Conservation (phyloP, 2,329 filamentous ascomycete genomes). For the Penicillium frequentans region DNA sequence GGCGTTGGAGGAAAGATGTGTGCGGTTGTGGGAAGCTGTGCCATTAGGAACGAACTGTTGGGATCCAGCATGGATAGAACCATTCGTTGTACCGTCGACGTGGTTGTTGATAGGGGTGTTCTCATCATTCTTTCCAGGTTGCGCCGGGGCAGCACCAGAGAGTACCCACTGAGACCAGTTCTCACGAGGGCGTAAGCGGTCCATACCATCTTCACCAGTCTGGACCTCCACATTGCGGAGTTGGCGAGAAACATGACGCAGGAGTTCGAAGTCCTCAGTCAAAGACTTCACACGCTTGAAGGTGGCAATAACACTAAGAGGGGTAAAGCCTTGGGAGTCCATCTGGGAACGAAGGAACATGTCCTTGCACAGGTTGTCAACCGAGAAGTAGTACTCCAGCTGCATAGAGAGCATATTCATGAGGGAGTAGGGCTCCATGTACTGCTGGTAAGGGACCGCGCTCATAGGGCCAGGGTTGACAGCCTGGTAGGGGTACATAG, state of each 20-base stretch:
- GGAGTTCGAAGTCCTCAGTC: constrained; percentile 68
- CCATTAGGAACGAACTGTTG: constrained; percentile 42
- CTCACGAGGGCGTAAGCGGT: constrained; percentile 72
- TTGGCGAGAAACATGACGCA: constrained; percentile 73
- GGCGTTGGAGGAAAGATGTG: constrained; percentile 62
- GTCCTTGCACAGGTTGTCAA: constrained; percentile 94
- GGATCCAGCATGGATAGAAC: constrained; percentile 21
- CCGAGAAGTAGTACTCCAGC: constrained; percentile 92
- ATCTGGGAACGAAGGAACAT: constrained; percentile 84
- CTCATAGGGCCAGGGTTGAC: constrained; percentile 56
- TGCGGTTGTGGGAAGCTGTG: constrained; percentile 41
- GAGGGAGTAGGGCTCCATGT: constrained; percentile 58
- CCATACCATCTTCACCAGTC: constrained; percentile 71
- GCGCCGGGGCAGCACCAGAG: constrained; percentile 57
- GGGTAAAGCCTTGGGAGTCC: constrained; percentile 93
- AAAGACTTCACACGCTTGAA: constrained; percentile 82
- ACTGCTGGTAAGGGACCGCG: constrained; percentile 59
- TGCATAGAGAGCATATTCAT: constrained; percentile 62
- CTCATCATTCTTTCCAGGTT: constrained; percentile 38
- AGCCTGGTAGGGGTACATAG: constrained; percentile 58
- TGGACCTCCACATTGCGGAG: constrained; percentile 73
- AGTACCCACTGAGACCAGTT: constrained; percentile 82
- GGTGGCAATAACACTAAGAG: constrained; percentile 72
- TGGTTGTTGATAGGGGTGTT: constrained; percentile 34
- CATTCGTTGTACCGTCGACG: constrained; percentile 33